Evolutionary conservation across 2,329 filamentous ascomycete species (phyloP), one percentile per base, ranked within the genome.

Genomic region (Mycosphaerelloides madeirae): DNA sequence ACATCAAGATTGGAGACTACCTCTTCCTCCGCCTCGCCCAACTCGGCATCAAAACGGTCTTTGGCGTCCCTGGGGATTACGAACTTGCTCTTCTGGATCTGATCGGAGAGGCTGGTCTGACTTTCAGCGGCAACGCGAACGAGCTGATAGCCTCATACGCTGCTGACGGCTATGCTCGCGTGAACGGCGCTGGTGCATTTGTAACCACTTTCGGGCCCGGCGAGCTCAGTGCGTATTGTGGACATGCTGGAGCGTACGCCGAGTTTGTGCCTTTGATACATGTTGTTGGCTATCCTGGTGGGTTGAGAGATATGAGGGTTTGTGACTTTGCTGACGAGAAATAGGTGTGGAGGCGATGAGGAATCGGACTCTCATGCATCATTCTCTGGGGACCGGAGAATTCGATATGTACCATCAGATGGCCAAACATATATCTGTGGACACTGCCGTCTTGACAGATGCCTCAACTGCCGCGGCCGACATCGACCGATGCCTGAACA

Each of bases 51-150:
- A 38, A 32, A 18, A 31, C 48, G 8, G 29, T 44, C 42, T 73
- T 77, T 56, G 75, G 75, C 25, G 65, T 78, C 14, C 75, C 76
- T 19, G 75, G 74, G 53, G 68, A 70, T 68, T 68, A 68, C 59
- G 69, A 71, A 41, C 63, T 61, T 20, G 69, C 69, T 8, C 73
- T 76, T 19, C 67, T 81, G 43, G 79, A 81, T 61, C 80, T 80
- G 55, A 61, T 81, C 14, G 67, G 74, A 18, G 75, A 76, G 44
- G 67, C 65, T 38, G 77, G 71, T 12, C 64, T 81, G 16, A 62
- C 70, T 35, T 81, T 78, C 78, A 75, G 80, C 3, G 79, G 79
- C 50, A 81, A 80, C 57, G 75, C 71, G 61, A 81, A 81, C 61
- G 78, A 81, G 61, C 69, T 81, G 41, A 79, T 80, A 29, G 53